These are phyloP conservation scores for Picea glauca DNA, from an alignment of 75 land plant genomes.

Conservation along the genomic window DNA sequence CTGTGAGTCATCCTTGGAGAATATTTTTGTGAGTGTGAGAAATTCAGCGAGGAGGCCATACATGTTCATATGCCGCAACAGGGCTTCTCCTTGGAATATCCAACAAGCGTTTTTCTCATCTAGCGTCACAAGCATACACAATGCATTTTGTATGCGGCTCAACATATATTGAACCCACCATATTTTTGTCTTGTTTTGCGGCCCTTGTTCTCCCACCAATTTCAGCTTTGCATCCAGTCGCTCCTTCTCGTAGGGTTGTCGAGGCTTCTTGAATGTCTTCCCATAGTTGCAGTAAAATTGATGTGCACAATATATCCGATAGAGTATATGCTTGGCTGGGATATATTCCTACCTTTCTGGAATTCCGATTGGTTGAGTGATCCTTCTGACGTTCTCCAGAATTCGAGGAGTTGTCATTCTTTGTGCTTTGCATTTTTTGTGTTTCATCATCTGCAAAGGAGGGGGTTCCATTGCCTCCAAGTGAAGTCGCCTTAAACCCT, in stretches of 20 bases:
- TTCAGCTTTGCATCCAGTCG: constrained; percentile 70
- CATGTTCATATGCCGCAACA: constrained; percentile 56
- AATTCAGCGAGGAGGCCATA: constrained; percentile 36
- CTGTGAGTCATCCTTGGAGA: too few relatives aligned
- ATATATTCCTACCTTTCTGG: too few relatives aligned
- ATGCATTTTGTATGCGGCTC: constrained; percentile 66
- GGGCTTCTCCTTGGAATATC: constrained; percentile 20
- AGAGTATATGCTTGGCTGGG: too few relatives aligned
- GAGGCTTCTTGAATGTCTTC: constrained; percentile 81
- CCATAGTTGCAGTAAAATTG: constrained; percentile 20
- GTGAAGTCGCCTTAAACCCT: too few relatives aligned
- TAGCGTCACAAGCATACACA: constrained; percentile 54
- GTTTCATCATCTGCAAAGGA: too few relatives aligned
- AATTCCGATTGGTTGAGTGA: too few relatives aligned
- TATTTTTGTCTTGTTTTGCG: constrained; percentile 18
- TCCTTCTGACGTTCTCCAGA: too few relatives aligned
- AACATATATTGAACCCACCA: constrained; percentile 68
- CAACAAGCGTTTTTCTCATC: constrained; percentile 58
- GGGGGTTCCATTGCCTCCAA: too few relatives aligned
- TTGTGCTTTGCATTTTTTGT: too few relatives aligned
- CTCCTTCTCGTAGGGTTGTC: constrained; percentile 76
- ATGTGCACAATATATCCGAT: too few relatives aligned
- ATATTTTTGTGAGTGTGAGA: not conserved
- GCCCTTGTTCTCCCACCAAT: constrained; percentile 74
- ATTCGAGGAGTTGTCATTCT: too few relatives aligned